Conservation (phyloP, 106 monocot genomes). For the Xerophyta viscosa region DNA sequence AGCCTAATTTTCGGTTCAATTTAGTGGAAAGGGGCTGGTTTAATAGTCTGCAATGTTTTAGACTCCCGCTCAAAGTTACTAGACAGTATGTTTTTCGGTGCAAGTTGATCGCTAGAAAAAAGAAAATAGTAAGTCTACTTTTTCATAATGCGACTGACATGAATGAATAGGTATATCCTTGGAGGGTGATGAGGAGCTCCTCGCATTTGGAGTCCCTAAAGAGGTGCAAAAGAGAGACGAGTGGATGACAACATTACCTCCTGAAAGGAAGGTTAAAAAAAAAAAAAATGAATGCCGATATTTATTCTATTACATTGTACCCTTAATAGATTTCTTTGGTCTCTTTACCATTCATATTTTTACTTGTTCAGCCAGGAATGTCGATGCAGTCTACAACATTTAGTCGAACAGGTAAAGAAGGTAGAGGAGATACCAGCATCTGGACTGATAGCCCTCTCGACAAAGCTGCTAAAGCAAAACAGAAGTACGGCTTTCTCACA, state of each 20-base stretch:
- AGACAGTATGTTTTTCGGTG: no score
- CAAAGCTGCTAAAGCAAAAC: slow-evolving; percentile 71
- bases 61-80: no score
- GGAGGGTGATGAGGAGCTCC: slow-evolving; percentile 91
- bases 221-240: slow-evolving; percentile 77
- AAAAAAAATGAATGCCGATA: no score
- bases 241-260: slow-evolving; percentile 96
- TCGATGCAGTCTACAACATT: slow-evolving; percentile 78
- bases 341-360: background rate
- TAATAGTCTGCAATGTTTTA: no score
- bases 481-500: slow-evolving; percentile 38
- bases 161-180: slow-evolving; percentile 66
- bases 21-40: no score
- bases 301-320: no score
- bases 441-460: slow-evolving; percentile 94
- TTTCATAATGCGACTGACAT: background rate
- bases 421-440: slow-evolving; percentile 76
- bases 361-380: slow-evolving; percentile 55
- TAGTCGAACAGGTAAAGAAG: slow-evolving; percentile 67
- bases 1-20: no score
- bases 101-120: no score
- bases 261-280: slow-evolving; percentile 80
- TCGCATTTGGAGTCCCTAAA: slow-evolving; percentile 45
- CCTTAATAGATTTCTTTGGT: no score
- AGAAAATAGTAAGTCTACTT: no score